Percentiles rank a stretch among this genome's conserved stretches.
Evolutionary conservation across 208 protist species (phyloP).

Genomic region (Leishmania guyanensis): DNA sequence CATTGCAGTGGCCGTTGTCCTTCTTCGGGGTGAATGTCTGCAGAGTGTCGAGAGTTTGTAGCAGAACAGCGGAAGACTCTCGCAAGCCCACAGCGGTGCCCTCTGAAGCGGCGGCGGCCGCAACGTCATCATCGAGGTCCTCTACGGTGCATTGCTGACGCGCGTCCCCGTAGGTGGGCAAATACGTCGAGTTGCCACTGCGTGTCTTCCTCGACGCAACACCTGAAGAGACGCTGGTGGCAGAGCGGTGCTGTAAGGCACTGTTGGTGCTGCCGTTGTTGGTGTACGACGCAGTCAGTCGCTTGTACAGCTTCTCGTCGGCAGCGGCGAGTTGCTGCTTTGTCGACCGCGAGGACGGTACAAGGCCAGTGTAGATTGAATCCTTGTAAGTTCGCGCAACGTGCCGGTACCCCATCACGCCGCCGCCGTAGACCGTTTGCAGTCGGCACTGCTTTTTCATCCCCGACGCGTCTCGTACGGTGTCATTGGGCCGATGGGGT

Average conservation of each 20-base stretch:
- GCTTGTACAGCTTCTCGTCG: slow-evolving; percentile 15
- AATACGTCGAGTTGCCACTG: background rate
- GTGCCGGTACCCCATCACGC: background rate
- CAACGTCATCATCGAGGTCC: background rate
- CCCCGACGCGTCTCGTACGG: background rate
- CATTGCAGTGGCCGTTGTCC: background rate
- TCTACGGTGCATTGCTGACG: background rate
- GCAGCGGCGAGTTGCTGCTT: slow-evolving; percentile 10
- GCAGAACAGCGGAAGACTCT: slow-evolving; percentile 7
- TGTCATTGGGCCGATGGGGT: slow-evolving; percentile 1
- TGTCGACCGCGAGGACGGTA: slow-evolving; percentile 13
- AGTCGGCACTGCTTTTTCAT: slow-evolving; percentile 7
- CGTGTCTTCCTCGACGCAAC: background rate
- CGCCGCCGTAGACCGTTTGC: background rate
- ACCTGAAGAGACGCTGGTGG: background rate
- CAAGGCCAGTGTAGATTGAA: slow-evolving; percentile 11
- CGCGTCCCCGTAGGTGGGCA: background rate
- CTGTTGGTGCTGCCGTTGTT: too few species aligned
- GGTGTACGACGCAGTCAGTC: background rate
- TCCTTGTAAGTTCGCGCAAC: background rate
- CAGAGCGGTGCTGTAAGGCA: background rate
- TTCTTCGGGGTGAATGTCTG: background rate
- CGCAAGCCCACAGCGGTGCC: background rate
- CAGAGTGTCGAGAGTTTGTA: slow-evolving; percentile 9
- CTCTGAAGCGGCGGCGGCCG: background rate